Base-by-base conservation (phyloP, 345 rosid genomes). In the Pugionium dolabratum region DNA sequence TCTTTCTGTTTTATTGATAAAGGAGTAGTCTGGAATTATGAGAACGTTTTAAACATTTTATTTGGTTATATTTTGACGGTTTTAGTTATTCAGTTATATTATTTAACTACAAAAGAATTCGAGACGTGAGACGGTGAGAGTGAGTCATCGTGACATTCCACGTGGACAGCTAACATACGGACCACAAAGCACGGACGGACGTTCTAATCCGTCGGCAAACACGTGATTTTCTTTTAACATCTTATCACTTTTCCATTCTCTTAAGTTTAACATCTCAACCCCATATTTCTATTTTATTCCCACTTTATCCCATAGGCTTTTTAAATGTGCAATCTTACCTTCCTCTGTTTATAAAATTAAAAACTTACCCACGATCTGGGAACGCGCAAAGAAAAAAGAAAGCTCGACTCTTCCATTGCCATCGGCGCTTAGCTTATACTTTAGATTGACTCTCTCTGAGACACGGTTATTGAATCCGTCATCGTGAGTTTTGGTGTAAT, bases 91-190 rank as follows among this genome's bases (percentile, higher is more conserved):
- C 18, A 18, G 18, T 18, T 18, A 18, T 18, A 18, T 18, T 18
- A 18, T 18, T 18, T 4, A 49, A 18, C 5, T 54, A 26, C 30
- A 32, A 18, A 60, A 28, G 2, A 1, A 9, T 7, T 25, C 18
- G 18, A 18, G 18, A 18, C 18, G 18, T 25, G 28, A 60, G 62
- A 60, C 66, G 72, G 18, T 66, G 68, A 59, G 63, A 37, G 64
- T 60, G 77, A 57, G 69, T 53, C 58, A 74, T 46, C 52, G 60
- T 61, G 30, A 34, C 30, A 46, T 10, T 66, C 73, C 77, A 67
- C 77, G 77, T 74, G 77, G 77, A 67, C 77, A 74, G 77, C 77
- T 74, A 61, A 56, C 59, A 61, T 54, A 33, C 73, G 77, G 73
- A 41, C 77, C 77, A 67, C 67, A 25, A 35, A 47, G n/a, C 58